Conservation (phyloP, 305 asterid species). For the Ilex paraguariensis region DNA sequence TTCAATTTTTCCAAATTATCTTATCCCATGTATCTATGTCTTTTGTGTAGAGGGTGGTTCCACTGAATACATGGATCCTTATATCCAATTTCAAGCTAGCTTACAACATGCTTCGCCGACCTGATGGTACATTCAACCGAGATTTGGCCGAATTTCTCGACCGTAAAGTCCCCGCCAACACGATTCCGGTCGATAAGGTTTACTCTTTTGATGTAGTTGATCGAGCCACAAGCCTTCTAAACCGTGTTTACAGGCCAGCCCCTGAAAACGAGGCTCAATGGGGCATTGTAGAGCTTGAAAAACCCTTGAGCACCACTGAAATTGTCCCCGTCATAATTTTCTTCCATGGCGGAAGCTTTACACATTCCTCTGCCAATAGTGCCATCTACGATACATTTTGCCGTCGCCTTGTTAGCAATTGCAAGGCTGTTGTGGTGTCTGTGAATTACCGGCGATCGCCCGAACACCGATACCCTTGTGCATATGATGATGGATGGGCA, state of each 20-base stretch:
- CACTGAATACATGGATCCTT: constrained; percentile 84
- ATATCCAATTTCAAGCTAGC: constrained; percentile 88
- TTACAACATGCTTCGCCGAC: constrained; percentile 79
- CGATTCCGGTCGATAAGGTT: constrained; percentile 71
- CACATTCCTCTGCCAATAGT: constrained; percentile 83
- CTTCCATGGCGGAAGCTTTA: constrained; percentile 91
- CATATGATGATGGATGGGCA: constrained; percentile 83
- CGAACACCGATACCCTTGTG: constrained; percentile 68
- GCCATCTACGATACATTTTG: constrained; percentile 90
- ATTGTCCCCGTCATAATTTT: constrained; percentile 64
- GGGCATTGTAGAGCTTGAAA: constrained; percentile 50
- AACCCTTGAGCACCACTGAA: constrained; percentile 52
- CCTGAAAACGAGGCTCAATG: constrained; percentile 32
- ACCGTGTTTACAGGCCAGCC: constrained; percentile 59
- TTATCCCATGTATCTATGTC: constrained; percentile 1
- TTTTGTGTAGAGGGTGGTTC: constrained; percentile 64
- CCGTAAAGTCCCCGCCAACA: constrained; percentile 68
- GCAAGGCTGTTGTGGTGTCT: constrained; percentile 71
- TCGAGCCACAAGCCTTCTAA: constrained; percentile 57
- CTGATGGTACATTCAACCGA: constrained; percentile 88
- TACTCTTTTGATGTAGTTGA: constrained; percentile 77
- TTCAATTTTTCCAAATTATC: not conserved
- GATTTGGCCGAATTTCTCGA: constrained; percentile 77
- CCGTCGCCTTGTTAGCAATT: constrained; percentile 62
- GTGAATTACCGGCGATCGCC: constrained; percentile 80